Conservation (phyloP, 352 stramenopile genomes). For the Phytophthora crassamura region DNA sequence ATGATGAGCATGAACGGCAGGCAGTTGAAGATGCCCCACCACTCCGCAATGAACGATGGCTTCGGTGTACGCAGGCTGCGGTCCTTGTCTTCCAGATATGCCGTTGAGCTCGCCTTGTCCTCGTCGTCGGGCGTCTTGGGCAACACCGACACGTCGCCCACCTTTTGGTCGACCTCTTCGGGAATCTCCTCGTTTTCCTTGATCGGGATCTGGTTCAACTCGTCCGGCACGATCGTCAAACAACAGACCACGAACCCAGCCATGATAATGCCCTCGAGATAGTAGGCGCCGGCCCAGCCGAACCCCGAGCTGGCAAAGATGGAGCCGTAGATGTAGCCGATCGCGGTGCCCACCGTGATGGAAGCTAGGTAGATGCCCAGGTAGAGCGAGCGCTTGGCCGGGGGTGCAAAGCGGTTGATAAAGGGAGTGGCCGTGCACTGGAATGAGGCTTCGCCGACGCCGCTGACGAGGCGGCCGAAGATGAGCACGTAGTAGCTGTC, state of each 20-base stretch:
- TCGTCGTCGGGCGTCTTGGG: constrained; percentile 27
- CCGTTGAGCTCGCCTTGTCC: constrained; percentile 31
- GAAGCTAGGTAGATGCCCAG: constrained; percentile 93
- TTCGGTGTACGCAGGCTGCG: constrained; percentile 16
- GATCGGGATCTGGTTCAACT: constrained; percentile 61
- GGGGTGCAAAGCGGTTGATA: constrained; percentile 90
- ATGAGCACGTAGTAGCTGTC: constrained; percentile 93
- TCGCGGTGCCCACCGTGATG: constrained; percentile 91
- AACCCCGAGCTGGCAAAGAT: constrained; percentile 59
- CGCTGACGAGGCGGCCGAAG: constrained; percentile 85
- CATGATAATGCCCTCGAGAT: constrained; percentile 89
- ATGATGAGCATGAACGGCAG: constrained; percentile 82
- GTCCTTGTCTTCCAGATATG: constrained; percentile 41
- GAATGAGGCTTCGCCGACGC: constrained; percentile 93
- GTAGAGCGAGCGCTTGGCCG: constrained; percentile 80
- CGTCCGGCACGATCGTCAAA: constrained; percentile 60
- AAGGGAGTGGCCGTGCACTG: constrained; percentile 93
- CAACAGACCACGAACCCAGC: constrained; percentile 72
- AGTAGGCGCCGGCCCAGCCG: constrained; percentile 89
- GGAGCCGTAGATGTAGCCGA: constrained; percentile 93
- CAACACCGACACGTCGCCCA: constrained; percentile 22
- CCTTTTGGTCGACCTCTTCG: constrained; percentile 32
- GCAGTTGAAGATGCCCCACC: constrained; percentile 72
- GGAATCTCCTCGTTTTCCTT: constrained; percentile 24
- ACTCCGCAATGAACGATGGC: constrained; percentile 60